Percentiles rank a stretch among this genome's conserved stretches.
Evolutionary conservation across 768 basidiomycete species (phyloP).

Genomic region (Dictyophora rubrovolvata): DNA sequence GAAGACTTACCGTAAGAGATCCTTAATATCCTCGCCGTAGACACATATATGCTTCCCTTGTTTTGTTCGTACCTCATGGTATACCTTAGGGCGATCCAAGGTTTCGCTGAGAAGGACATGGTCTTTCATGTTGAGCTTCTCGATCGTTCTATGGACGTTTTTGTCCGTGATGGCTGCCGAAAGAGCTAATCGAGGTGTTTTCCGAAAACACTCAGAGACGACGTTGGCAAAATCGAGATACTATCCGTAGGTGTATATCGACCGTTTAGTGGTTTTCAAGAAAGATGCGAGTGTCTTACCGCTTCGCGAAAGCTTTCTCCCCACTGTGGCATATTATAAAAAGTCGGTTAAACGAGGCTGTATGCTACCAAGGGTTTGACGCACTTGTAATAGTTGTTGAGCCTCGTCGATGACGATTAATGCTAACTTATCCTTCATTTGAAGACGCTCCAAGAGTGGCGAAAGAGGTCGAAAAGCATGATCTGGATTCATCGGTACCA

Average conservation of each 20-base stretch:
- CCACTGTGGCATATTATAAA: not conserved
- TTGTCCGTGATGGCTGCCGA: not conserved
- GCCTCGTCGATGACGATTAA: slow-evolving; percentile 5
- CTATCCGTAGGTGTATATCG: not conserved
- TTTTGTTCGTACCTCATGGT: not conserved
- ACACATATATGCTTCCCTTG: not conserved
- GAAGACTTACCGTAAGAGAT: not conserved
- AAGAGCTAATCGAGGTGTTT: not conserved
- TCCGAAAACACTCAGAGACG: not conserved
- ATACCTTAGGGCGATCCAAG: not conserved
- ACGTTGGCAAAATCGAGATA: not conserved
- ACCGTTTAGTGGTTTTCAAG: not conserved
- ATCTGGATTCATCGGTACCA: not conserved
- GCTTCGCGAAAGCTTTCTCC: not conserved
- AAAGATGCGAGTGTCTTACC: not conserved
- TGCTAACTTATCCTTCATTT: not conserved
- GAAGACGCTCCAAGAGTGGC: not conserved
- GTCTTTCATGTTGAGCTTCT: not conserved
- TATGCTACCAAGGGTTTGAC: not conserved
- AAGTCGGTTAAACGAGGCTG: not conserved
- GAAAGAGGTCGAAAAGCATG: not conserved
- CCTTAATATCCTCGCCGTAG: not conserved
- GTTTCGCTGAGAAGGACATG: not conserved
- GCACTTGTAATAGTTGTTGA: not conserved
- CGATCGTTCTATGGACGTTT: not conserved